Conservation (phyloP, 805 yeast species). For the Saturnispora kantuleensis region DNA sequence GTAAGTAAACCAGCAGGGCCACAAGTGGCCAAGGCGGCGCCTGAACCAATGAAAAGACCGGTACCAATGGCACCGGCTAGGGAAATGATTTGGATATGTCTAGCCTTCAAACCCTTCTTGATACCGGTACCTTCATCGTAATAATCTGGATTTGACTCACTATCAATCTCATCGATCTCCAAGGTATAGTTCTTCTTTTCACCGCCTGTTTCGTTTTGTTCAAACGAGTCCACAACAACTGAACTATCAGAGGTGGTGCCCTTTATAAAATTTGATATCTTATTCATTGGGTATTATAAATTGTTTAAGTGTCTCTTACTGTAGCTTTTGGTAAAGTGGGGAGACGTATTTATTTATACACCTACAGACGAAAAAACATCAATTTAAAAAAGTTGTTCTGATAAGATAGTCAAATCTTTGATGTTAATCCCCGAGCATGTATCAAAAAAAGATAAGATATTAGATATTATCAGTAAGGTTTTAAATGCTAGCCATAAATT, state of each 20-base stretch:
- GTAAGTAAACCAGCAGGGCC: slow-evolving; percentile 35
- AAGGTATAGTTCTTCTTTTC: slow-evolving; percentile 4
- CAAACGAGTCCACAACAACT: not conserved
- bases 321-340: too few species aligned
- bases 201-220: not conserved
- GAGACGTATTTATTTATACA: not conserved
- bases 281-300: not conserved
- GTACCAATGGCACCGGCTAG: slow-evolving; percentile 70
- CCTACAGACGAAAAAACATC: too few species aligned
- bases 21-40: slow-evolving; percentile 28
- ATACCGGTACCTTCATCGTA: slow-evolving; percentile 9
- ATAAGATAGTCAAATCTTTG: too few species aligned
- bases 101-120: slow-evolving; percentile 35
- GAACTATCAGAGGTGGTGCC: not conserved
- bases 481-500: too few species aligned
- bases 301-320: too few species aligned
- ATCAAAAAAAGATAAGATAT: too few species aligned
- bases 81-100: slow-evolving; percentile 56
- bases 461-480: too few species aligned
- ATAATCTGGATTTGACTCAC: not conserved
- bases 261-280: not conserved
- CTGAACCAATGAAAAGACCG: slow-evolving; percentile 44
- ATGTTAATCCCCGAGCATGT: too few species aligned
- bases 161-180: slow-evolving; percentile 6
- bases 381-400: too few species aligned